A percentile compares a stretch with the other conserved stretches of the same genome.
Conservation (phyloP, 176 grass and related monocot species). For the Carex kokanica region DNA sequence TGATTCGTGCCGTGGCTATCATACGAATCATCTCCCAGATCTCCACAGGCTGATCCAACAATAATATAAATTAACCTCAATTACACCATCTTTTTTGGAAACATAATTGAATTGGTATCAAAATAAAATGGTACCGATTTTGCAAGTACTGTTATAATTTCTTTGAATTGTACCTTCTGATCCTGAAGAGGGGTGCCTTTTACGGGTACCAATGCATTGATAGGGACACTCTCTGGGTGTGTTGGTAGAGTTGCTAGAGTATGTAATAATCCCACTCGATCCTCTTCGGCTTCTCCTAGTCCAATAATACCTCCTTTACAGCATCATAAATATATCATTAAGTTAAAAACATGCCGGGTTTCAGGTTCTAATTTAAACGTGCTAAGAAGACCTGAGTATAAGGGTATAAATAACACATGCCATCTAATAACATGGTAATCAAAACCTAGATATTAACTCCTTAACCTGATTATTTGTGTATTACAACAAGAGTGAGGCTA, state of each 20-base stretch:
- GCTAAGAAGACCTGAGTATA: not conserved
- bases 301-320: conserved; percentile 88
- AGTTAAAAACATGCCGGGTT: not conserved
- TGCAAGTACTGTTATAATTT: not conserved
- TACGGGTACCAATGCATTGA: conserved; percentile 90
- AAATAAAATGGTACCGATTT: not conserved
- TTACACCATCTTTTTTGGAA: not conserved
- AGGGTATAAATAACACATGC: not conserved
- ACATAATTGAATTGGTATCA: not conserved
- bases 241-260: conserved; percentile 77
- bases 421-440: not conserved
- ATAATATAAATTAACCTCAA: not conserved
- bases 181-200: conserved; percentile 96
- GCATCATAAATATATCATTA: not conserved
- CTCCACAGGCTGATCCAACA: conserved; percentile 66
- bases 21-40: conserved; percentile 99
- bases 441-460: not conserved
- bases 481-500: too few species aligned
- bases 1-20: conserved; percentile 84
- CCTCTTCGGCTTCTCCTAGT: conserved; percentile 85
- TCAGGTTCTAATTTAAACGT: not conserved
- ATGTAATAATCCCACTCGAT: conserved; percentile 91
- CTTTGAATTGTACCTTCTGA: conserved; percentile 55
- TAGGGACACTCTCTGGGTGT: conserved; percentile 95
- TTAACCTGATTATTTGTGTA: not conserved